Evolutionary conservation across 495 filamentous ascomycete species (phyloP), one percentile per base, ranked within the genome.

Genomic region (Schizothecium vesticola): DNA sequence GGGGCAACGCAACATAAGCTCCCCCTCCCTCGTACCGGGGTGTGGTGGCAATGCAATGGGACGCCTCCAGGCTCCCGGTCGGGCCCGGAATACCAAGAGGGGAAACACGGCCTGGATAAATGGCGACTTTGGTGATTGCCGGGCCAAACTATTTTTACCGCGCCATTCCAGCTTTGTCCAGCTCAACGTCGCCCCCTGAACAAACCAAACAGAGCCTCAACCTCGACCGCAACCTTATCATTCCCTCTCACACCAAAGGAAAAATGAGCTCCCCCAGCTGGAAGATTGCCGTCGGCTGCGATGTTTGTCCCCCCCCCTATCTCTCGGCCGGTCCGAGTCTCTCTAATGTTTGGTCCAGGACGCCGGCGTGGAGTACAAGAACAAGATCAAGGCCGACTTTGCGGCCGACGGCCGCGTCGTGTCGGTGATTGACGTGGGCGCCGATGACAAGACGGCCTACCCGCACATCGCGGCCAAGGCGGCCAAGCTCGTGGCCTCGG

Each of bases 381-480:
- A 87, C 77, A 88, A 88, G 72, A 88, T 96, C 83, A 92, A 89
- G 75, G 82, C 83, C 31, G 86, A 89, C 76, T 87, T 96, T 65
- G 83, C 88, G 67, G 82, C 85, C 55, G 84, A 89, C 80, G 83
- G 88, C 3, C 85, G 86, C 64, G 91, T 96, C 74, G 81, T 80
- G 56, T 86, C 84, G 70, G 84, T 96, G 59, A 81, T 83, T 67
- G 92, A 95, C 72, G 90, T 92, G 67, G 82, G 86, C 72, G 71
- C 83, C 57, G 77, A 82, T 61, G 91, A 94, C 84, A 92, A 92
- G 77, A 94, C 90, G 11, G 90, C 91, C 56, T 96, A 96, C 76
- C 91, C 92, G 3, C 90, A 92, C 81, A 84, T 91, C 64, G 92
- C 92, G 61, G 90, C 91, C 33, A 84, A 84, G 61, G 91, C 90